phyloP scores from a whole-genome alignment of 306 rosid species.

The Rosa rugosa region DNA sequence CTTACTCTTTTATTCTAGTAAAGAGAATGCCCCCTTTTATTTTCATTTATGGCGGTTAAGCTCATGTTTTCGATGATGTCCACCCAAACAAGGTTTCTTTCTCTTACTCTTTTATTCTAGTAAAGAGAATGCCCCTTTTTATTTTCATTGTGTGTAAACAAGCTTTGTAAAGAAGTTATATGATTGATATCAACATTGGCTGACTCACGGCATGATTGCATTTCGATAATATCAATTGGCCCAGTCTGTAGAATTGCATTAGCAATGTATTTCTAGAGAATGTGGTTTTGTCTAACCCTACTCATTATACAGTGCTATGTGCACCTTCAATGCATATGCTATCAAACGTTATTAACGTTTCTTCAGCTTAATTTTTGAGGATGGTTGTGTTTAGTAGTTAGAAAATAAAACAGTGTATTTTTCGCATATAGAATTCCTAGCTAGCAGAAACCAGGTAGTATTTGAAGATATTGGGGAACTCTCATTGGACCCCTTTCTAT shows the following conservation, averaged over 20 bases:
- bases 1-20: constrained; percentile 22
- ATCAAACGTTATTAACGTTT: background rate
- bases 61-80: constrained; percentile 96
- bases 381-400: background rate
- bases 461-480: background rate
- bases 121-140: background rate
- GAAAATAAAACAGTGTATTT: background rate
- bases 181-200: background rate
- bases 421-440: background rate
- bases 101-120: constrained; percentile 25
- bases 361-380: background rate
- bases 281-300: background rate
- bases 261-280: background rate
- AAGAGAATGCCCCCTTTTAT: background rate
- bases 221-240: background rate
- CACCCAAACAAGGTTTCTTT: constrained; percentile 84
- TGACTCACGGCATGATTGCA: background rate
- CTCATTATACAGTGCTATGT: background rate
- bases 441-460: background rate
- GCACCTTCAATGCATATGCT: background rate
- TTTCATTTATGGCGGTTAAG: constrained; percentile 83
- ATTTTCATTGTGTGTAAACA: background rate
- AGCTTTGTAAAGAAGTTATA: background rate
- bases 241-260: background rate
- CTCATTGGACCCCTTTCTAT: background rate